phyloP scores from a whole-genome alignment of 2,329 filamentous ascomycete species.

The Microcyclosporella mali region DNA sequence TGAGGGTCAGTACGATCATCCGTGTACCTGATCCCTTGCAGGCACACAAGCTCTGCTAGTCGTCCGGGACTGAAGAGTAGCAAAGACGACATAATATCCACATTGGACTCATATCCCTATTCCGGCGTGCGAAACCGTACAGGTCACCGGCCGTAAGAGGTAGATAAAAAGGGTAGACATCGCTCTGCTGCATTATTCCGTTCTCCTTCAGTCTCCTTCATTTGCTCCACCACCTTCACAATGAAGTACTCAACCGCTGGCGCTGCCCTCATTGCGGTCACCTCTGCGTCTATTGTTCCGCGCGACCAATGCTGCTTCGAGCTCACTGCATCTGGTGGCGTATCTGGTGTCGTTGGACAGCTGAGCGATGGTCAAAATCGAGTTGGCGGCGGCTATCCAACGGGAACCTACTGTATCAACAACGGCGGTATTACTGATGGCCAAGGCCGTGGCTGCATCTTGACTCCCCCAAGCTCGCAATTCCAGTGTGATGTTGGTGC shows the following conservation, averaged over 20 bases:
- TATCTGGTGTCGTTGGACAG: constrained; percentile 7
- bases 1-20: too few species aligned
- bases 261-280: constrained; percentile 4
- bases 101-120: too few species aligned
- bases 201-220: background rate
- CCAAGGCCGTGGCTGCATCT: constrained; percentile 5
- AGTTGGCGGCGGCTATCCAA: constrained; percentile 4
- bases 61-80: too few species aligned
- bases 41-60: too few species aligned
- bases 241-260: constrained; percentile 2
- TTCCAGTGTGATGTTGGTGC: constrained; percentile 57
- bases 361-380: constrained; percentile 8
- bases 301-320: constrained; percentile 13
- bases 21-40: too few species aligned
- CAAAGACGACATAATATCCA: too few species aligned
- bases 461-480: constrained; percentile 34
- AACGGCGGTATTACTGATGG: constrained; percentile 6
- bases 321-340: constrained; percentile 6
- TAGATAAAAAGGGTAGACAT: too few species aligned
- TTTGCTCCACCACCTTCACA: background rate
- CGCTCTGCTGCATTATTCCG: too few species aligned
- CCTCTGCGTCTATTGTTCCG: constrained; percentile 9
- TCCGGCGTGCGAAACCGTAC: too few species aligned
- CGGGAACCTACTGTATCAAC: constrained; percentile 8
- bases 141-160: too few species aligned